phyloP scores from a whole-genome alignment of 139 green algal species.

The Coelastrella sp. region DNA sequence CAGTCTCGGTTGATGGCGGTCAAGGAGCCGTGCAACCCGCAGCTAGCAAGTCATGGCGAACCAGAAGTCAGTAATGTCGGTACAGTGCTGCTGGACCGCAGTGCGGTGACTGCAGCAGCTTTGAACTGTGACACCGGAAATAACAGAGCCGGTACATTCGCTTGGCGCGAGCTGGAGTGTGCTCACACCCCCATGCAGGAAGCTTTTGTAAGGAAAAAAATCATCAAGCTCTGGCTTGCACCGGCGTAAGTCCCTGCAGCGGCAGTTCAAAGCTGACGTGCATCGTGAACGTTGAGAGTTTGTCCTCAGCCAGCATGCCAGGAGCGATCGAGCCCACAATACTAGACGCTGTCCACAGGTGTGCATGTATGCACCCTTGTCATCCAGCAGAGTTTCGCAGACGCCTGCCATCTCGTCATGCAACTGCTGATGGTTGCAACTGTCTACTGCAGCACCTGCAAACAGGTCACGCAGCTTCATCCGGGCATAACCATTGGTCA shows the following conservation, averaged over 20 bases:
- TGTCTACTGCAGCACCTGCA: slow-evolving; percentile 14
- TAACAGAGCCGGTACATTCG: not conserved
- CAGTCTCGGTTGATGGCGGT: not conserved
- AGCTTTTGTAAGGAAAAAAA: too few relatives aligned
- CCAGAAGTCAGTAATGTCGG: too few relatives aligned
- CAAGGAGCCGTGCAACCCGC: not conserved
- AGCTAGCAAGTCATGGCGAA: not conserved
- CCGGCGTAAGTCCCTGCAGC: too few relatives aligned
- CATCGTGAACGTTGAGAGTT: too few relatives aligned
- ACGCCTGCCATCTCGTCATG: not conserved
- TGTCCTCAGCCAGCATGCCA: not conserved
- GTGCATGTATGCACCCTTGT: not conserved
- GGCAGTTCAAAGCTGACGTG: too few relatives aligned
- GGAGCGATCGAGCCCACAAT: slow-evolving; percentile 23
- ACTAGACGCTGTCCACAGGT: slow-evolving; percentile 39
- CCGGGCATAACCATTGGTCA: not conserved
- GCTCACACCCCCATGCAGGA: too few relatives aligned
- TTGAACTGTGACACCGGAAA: not conserved
- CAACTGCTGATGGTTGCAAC: not conserved
- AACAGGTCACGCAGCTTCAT: not conserved
- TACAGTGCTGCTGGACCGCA: too few relatives aligned
- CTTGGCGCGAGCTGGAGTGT: too few relatives aligned
- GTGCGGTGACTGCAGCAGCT: not conserved
- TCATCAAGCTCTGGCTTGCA: too few relatives aligned
- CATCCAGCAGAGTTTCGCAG: too few relatives aligned